Evolutionary conservation across 2,329 filamentous ascomycete genomes (phyloP).

Genomic region (Colletotrichum melonis): DNA sequence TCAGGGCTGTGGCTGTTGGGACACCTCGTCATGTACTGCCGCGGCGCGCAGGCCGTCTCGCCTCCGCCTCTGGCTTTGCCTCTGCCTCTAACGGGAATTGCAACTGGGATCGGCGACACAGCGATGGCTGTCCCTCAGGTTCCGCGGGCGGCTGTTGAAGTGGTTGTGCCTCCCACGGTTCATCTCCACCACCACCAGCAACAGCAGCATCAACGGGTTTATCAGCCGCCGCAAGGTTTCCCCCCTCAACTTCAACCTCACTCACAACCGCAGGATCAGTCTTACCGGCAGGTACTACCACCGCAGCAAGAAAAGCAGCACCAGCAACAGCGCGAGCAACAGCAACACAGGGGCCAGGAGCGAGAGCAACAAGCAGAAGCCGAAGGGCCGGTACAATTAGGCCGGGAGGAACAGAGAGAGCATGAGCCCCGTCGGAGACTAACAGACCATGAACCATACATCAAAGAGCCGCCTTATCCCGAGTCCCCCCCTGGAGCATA

Average conservation of each 20-base stretch:
- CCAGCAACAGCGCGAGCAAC: background rate
- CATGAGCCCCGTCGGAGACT: background rate
- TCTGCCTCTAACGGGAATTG: background rate
- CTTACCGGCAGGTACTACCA: background rate
- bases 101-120: background rate
- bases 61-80: background rate
- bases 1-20: slow-evolving; percentile 23
- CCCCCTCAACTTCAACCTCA: background rate
- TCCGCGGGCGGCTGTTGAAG: background rate
- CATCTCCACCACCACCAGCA: background rate
- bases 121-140: background rate
- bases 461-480: background rate
- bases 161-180: background rate
- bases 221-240: background rate
- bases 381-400: too few relatives aligned
- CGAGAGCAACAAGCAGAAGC: background rate
- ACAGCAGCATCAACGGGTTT: background rate
- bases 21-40: slow-evolving; percentile 20
- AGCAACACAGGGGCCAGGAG: background rate
- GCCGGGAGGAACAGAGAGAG: too few relatives aligned
- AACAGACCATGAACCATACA: background rate
- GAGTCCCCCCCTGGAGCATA: background rate
- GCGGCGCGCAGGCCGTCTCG: background rate
- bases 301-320: background rate
- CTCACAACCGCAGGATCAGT: background rate